Base-by-base conservation (phyloP, 2,329 filamentous ascomycete species). In the Ilyonectria destructans region DNA sequence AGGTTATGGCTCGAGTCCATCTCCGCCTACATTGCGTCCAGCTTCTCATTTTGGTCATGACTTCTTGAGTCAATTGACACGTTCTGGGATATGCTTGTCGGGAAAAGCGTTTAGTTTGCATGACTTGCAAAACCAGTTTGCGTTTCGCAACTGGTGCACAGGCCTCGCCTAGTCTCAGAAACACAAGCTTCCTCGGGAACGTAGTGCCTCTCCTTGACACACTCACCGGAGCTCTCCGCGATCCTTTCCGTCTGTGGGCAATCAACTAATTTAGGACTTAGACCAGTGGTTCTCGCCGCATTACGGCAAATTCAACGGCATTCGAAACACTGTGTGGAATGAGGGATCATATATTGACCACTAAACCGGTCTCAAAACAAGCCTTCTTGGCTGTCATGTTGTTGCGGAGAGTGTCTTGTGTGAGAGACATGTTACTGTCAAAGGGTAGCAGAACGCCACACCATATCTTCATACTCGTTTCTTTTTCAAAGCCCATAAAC, bases 121-220 rank as follows among this genome's bases (percentile, higher is more conserved):
- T 35, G 52, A 65, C 31, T 59, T 37, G 21, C 33, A 45, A 46
- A 55, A 52, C 49, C 40, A 48, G 67, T 58, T 72, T 64, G 67
- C 49, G 71, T 69, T 64, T 70, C 63, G 67, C 58, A 59, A n/a
- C 33, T 46, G 55, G 21, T 21, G 13, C 51, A 54, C 51, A 54
- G 33, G 51, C 51, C 33, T 54, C n/a, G 31, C 51, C 13, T 12
- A 2, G 51, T 54, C 51, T 54, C 31, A 54, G 51, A 21, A 54
- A 35, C 51, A 43, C 31, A 9, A 54, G 46, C 29, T 12, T 7
- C 8, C n/a, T 23, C 7, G 15, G 23, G 26, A 10, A 13, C 10
- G 10, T 6, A 37, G 7, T 8, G 29, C 29, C n/a, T 13, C 51
- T 13, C 9, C 7, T 33, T 13, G 4, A 33, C n/a, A 52, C 10